Conservation (phyloP, 139 green algal genomes). For the Volvox reticuliferus region DNA sequence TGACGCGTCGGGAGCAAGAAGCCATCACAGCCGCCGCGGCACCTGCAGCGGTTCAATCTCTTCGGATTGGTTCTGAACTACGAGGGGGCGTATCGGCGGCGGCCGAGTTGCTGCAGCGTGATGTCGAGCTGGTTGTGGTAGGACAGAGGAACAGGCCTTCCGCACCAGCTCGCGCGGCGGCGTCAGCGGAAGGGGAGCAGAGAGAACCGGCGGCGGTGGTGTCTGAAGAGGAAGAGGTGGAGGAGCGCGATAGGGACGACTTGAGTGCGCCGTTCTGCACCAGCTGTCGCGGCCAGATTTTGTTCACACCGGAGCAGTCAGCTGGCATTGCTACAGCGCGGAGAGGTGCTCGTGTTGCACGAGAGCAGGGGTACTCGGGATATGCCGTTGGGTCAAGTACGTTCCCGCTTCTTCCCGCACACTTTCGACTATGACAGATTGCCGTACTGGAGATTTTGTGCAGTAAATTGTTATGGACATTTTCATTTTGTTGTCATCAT, state of each 20-base stretch:
- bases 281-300: slow-evolving; percentile 39
- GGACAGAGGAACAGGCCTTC: no score
- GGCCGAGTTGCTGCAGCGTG: no score
- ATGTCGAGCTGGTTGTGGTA: no score
- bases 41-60: no score
- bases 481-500: not conserved
- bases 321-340: not conserved
- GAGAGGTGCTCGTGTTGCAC: not conserved
- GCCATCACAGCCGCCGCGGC: not conserved
- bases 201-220: not conserved
- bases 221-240: not conserved
- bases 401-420: not conserved
- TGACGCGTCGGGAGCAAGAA: not conserved
- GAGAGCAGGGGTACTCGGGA: not conserved
- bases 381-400: not conserved
- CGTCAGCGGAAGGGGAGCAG: not conserved
- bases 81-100: no score
- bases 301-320: slow-evolving; percentile 3
- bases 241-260: not conserved
- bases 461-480: not conserved
- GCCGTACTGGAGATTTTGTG: not conserved
- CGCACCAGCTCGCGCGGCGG: not conserved
- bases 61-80: no score
- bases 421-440: slow-evolving; percentile 2
- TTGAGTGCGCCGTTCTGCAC: not conserved